phyloP scores from a whole-genome alignment of 345 rosid genomes.

The Eutrema heterophyllum region DNA sequence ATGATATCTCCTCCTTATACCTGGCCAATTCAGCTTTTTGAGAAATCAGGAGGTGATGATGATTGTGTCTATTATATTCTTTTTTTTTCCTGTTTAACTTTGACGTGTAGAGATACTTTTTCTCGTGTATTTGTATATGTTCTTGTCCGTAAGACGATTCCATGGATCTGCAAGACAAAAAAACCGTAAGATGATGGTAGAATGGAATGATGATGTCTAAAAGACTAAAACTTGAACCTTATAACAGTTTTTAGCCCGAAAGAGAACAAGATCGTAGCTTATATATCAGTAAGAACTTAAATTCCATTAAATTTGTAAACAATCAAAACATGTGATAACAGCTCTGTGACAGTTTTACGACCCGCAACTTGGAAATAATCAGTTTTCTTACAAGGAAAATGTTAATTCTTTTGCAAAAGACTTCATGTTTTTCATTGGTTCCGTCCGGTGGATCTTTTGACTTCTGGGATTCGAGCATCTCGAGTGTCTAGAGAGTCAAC shows the following conservation, averaged over 20 bases:
- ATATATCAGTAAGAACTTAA: no score
- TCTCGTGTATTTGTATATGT: constrained; percentile 24
- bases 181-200: neutral
- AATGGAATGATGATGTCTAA: neutral
- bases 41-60: constrained; percentile 19
- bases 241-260: neutral
- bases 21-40: constrained; percentile 19
- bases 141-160: constrained; percentile 14
- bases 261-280: neutral
- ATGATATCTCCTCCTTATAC: constrained; percentile 11
- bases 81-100: neutral
- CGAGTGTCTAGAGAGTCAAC: no score
- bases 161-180: neutral
- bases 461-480: no score
- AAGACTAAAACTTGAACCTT: neutral
- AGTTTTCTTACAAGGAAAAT: no score
- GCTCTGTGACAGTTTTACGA: no score
- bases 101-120: constrained; percentile 15
- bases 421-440: no score
- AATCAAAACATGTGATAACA: no score
- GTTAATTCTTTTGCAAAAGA: no score
- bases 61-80: neutral
- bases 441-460: no score
- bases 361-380: no score
- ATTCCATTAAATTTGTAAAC: no score